Evolutionary conservation across 805 yeast species (phyloP).

Genomic region (Dipodascus geniculatus): DNA sequence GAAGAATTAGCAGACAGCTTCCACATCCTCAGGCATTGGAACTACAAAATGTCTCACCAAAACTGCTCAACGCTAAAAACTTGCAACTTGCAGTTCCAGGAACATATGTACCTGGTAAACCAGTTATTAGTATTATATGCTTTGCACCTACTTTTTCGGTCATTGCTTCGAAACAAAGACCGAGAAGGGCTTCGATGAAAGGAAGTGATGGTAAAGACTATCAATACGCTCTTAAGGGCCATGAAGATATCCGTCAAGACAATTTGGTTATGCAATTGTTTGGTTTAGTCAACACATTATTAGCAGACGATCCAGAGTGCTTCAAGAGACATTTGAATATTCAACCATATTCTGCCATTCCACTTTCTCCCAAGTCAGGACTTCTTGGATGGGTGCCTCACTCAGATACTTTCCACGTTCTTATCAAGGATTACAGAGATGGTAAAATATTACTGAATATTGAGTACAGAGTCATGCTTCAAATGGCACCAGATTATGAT

Average conservation of each 20-base stretch:
- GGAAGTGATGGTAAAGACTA: constrained; percentile 93
- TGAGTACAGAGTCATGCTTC: constrained; percentile 91
- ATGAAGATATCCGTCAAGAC: constrained; percentile 96
- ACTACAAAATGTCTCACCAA: constrained; percentile 88
- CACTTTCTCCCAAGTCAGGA: constrained; percentile 95
- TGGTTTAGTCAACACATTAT: constrained; percentile 84
- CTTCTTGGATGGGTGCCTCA: constrained; percentile 95
- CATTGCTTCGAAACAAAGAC: constrained; percentile 91
- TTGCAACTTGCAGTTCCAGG: constrained; percentile 90
- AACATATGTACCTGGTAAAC: constrained; percentile 76
- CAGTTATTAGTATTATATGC: constrained; percentile 55
- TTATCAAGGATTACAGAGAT: constrained; percentile 87
- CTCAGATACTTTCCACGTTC: constrained; percentile 89
- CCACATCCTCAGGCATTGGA: constrained; percentile 82
- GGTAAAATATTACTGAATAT: constrained; percentile 80
- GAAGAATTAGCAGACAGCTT: constrained; percentile 77
- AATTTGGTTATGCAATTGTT: constrained; percentile 95
- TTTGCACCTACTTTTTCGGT: constrained; percentile 81
- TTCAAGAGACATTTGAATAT: constrained; percentile 92
- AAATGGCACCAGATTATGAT: constrained; percentile 97
- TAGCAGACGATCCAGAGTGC: constrained; percentile 86
- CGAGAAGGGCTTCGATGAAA: constrained; percentile 64
- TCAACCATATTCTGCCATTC: constrained; percentile 86
- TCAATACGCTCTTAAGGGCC: constrained; percentile 78
- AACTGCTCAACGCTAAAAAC: constrained; percentile 62